A percentile compares a stretch with the other conserved stretches of the same genome.
Evolutionary conservation across 257 asterid species (phyloP).

Genomic region (Solanum habrochaites): DNA sequence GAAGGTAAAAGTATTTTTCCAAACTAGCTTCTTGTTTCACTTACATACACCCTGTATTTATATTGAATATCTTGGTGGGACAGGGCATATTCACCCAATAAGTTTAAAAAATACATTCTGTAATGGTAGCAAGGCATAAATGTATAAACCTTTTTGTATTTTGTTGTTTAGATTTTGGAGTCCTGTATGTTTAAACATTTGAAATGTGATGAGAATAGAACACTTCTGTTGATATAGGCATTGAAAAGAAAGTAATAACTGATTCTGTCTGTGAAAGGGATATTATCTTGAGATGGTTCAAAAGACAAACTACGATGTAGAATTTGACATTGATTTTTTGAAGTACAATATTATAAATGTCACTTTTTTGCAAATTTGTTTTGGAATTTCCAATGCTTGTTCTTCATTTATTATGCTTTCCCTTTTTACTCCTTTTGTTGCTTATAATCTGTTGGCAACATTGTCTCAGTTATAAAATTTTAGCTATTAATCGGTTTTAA

Average conservation of each 20-base stretch:
- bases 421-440: background rate
- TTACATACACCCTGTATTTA: background rate
- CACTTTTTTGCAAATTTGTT: background rate
- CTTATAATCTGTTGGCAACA: background rate
- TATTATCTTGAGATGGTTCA: background rate
- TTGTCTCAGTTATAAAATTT: background rate
- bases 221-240: background rate
- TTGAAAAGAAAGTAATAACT: background rate
- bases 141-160: background rate
- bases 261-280: background rate
- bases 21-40: background rate
- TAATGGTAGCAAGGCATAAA: background rate
- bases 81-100: background rate
- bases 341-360: background rate
- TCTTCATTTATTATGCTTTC: background rate
- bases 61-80: background rate
- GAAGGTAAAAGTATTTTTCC: conserved; percentile 31
- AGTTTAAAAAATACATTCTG: background rate
- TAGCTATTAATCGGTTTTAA: background rate
- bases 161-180: background rate
- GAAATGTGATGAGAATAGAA: background rate
- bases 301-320: background rate
- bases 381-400: background rate
- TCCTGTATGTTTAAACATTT: background rate
- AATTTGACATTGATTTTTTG: background rate